Evolutionary conservation across 352 stramenopile genomes (phyloP), one percentile per base, ranked within the genome.

Genomic region (Blastocystis hominis): DNA sequence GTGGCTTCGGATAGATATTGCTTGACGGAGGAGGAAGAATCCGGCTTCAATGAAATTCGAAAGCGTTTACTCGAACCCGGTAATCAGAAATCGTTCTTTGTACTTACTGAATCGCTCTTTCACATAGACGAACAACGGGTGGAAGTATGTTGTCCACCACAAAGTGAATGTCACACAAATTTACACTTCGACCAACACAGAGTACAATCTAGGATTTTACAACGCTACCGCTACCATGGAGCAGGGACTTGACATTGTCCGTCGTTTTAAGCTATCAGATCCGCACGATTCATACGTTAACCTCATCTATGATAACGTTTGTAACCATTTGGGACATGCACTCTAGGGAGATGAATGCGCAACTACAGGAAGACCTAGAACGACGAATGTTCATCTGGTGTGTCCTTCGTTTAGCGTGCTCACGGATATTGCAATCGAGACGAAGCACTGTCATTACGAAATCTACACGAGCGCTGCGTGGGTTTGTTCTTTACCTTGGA

Each of bases 121-220:
- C 36, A 38, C 7, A 15, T 78, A 78, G 68, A 61, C 42, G 7
- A 5, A 5, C n/a, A 50, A 36, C 38, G n/a, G 47, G 15, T 78
- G 68, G 68, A 13, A 63, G 44, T 78, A 78, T 13, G 40, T 30
- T 0, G 42, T 78, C 68, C 42, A 38, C n/a, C 68, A 78, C 20
- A 59, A 38, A n/a, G 68, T 78, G 42, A 78, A 78, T 78, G 53
- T 78, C 38, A 78, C 68, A n/a, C 68, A 78, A 36, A 59, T 38
- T 30, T 59, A 63, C 46, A 61, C 30, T 46, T 55, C 36, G 20
- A 24, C 34, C 46, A 30, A 53, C 9, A 15, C 42, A 59, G 9
- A 10, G 68, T 78, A 63, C 68, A 78, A 78, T 62, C 53, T 78
- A 15, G 68, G 68, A 13, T 55, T 59, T 0, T 78, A 61, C 36